Conservation (phyloP, 225 moss, liverwort and hornwort species). For the Rhytidiadelphus loreus region DNA sequence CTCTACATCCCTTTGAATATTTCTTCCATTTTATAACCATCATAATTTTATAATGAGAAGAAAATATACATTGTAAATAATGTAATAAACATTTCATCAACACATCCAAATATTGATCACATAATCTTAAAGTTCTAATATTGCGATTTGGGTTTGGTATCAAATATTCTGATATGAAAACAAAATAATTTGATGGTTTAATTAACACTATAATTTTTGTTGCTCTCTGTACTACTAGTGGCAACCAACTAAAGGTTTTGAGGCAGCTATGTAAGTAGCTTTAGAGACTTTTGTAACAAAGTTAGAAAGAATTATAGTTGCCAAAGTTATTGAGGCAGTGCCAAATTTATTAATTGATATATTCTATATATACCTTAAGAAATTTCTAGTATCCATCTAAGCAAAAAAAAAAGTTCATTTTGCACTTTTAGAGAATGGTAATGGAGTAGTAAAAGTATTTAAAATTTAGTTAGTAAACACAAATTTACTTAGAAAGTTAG, state of each 20-base stretch:
- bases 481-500: too few species aligned
- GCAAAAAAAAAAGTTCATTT: neutral
- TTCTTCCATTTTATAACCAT: neutral
- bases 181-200: neutral
- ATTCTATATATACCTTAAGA: rapidly evolving
- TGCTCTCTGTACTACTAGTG: neutral
- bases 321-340: neutral
- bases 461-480: neutral
- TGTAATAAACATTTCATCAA: neutral
- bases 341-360: neutral
- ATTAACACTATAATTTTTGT: neutral
- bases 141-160: neutral
- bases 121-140: neutral
- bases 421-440: neutral
- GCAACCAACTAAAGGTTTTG: neutral
- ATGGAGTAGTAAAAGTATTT: neutral
- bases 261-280: neutral
- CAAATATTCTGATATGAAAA: too few species aligned
- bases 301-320: rapidly evolving
- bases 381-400: neutral
- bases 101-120: neutral
- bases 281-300: neutral
- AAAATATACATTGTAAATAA: neutral
- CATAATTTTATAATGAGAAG: too few species aligned
- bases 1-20: neutral